Evolutionary conservation across 257 asterid species (phyloP).

Genomic region (Fraxinus cuspidata): DNA sequence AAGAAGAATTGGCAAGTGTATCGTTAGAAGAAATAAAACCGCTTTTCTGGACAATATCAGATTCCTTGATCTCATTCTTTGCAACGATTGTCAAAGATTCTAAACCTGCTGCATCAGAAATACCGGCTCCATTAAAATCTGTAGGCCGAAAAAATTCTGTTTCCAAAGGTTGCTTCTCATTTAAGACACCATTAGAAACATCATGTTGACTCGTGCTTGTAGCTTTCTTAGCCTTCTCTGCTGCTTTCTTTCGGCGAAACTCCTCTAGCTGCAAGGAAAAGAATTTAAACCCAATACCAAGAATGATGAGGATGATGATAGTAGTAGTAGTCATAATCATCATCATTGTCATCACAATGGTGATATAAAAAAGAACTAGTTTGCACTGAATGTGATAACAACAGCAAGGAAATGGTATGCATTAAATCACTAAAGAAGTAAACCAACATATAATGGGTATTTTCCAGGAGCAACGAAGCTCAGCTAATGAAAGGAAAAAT

Average conservation of each 20-base stretch:
- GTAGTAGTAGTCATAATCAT: background rate
- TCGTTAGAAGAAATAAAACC: constrained; percentile 34
- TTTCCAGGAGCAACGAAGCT: background rate
- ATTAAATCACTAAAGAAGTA: background rate
- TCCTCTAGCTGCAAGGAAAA: constrained; percentile 70
- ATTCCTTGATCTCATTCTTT: constrained; percentile 41
- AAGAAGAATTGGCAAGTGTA: constrained; percentile 31
- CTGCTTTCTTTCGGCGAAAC: constrained; percentile 85
- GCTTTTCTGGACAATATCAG: constrained; percentile 35
- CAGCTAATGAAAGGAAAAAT: constrained; percentile 1
- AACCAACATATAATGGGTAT: background rate
- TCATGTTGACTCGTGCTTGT: constrained; percentile 42
- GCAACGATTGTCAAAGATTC: constrained; percentile 34
- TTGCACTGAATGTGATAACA: background rate
- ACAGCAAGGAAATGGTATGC: background rate
- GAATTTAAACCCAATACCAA: constrained; percentile 8
- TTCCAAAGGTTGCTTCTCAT: constrained; percentile 50
- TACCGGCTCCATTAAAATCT: constrained; percentile 53
- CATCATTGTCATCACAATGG: background rate
- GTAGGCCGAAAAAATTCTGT: constrained; percentile 37
- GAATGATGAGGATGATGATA: background rate
- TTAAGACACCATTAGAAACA: constrained; percentile 42
- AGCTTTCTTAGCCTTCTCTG: constrained; percentile 68
- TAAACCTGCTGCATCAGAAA: constrained; percentile 49
- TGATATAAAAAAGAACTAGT: background rate